Evolutionary conservation across 805 yeast genomes (phyloP).

Genomic region (Pichia gijzeniarum): DNA sequence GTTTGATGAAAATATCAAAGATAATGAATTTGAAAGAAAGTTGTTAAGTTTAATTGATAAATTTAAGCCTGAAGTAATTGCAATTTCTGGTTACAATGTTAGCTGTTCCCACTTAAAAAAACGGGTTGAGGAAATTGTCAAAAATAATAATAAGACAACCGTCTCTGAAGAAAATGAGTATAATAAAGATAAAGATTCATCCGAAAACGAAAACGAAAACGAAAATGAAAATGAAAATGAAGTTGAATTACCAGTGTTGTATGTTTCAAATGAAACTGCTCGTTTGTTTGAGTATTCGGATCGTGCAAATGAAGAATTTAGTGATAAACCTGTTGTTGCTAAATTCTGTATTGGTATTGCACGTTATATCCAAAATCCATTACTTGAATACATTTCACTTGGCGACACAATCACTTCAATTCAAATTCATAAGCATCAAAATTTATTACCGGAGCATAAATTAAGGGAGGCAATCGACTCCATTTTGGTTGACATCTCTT

Average conservation of each 20-base stretch:
- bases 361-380: constrained; percentile 88
- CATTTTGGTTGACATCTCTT: constrained; percentile 82
- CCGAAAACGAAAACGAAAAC: constrained; percentile 25
- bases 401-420: constrained; percentile 68
- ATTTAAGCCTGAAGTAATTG: constrained; percentile 83
- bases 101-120: constrained; percentile 56
- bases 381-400: constrained; percentile 79
- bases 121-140: constrained; percentile 49
- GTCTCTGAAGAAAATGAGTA: constrained; percentile 37
- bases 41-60: constrained; percentile 54
- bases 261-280: constrained; percentile 93
- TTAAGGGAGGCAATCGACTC: constrained; percentile 65
- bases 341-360: constrained; percentile 87
- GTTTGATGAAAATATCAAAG: constrained; percentile 68
- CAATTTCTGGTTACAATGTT: constrained; percentile 81
- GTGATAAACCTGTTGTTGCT: constrained; percentile 74
- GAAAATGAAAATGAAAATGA: too few species aligned
- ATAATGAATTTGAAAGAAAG: constrained; percentile 56
- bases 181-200: neutral
- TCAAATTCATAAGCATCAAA: constrained; percentile 63
- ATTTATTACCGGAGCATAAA: constrained; percentile 55
- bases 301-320: constrained; percentile 69
- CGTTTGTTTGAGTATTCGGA: constrained; percentile 76
- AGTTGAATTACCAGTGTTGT: constrained; percentile 54
- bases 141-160: constrained; percentile 41